These are phyloP conservation scores for Logfia minima DNA, from an alignment of 129 eudicot genomes.

Conservation along the genomic window DNA sequence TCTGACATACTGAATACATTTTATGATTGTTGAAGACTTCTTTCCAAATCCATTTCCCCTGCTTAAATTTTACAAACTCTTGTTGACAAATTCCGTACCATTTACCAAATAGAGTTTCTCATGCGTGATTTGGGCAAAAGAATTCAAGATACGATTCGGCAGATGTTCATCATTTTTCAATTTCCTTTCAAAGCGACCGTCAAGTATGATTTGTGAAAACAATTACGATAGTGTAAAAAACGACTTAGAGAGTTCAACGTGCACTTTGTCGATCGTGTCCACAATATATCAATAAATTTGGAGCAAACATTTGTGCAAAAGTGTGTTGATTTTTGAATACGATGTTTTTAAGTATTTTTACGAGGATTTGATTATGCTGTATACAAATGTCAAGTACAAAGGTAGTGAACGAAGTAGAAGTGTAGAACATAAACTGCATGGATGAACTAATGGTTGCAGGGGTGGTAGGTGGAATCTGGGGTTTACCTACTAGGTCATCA, in stretches of 20 bases:
- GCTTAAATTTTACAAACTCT: not conserved
- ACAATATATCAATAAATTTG: not conserved
- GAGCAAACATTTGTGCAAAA: not conserved
- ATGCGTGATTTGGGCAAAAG: conserved; percentile 2
- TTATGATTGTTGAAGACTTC: not conserved
- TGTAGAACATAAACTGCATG: no score
- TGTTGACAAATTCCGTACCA: not conserved
- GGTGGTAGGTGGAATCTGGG: no score
- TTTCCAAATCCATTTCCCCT: not conserved
- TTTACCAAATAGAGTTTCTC: not conserved
- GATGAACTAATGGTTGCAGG: no score
- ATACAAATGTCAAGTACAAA: not conserved
- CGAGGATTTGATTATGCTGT: not conserved
- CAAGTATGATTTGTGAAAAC: not conserved
- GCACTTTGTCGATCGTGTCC: not conserved
- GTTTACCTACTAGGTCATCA: no score
- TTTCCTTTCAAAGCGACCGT: not conserved
- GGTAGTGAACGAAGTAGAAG: no score
- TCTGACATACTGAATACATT: not conserved
- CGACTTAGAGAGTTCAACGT: not conserved
- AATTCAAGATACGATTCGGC: not conserved
- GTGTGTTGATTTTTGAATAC: not conserved
- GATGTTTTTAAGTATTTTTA: not conserved
- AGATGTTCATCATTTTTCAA: not conserved
- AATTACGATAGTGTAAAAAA: not conserved